Evolutionary conservation across 805 yeast species (phyloP).

Genomic region (Torulaspora quercuum): DNA sequence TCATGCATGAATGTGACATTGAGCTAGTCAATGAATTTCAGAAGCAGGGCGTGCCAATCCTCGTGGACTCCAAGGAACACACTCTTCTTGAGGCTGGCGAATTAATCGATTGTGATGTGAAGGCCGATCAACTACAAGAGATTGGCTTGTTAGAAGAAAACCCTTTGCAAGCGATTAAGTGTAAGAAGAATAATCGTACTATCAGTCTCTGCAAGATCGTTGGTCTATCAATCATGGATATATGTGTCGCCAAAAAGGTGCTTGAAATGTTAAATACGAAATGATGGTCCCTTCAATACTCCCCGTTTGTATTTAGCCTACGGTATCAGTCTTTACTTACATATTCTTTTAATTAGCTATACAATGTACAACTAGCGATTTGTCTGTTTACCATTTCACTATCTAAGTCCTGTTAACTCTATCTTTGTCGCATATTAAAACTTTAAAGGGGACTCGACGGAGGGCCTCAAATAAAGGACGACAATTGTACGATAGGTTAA

Average conservation of each 20-base stretch:
- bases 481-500: too few relatives aligned
- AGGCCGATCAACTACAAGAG: conserved; percentile 43
- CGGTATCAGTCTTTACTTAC: too few relatives aligned
- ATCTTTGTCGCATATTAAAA: too few relatives aligned
- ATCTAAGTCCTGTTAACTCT: too few relatives aligned
- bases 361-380: too few relatives aligned
- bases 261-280: conserved; percentile 7
- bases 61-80: conserved; percentile 60
- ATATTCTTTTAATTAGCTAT: neutral
- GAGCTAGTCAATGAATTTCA: conserved; percentile 39
- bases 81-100: conserved; percentile 64
- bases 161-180: conserved; percentile 15
- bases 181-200: conserved; percentile 20
- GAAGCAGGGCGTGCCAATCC: conserved; percentile 40
- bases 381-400: too few relatives aligned
- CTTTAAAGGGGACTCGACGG: too few relatives aligned
- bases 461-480: too few relatives aligned
- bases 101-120: conserved; percentile 46
- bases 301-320: too few relatives aligned
- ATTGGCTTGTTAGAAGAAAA: conserved; percentile 40
- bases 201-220: conserved; percentile 53
- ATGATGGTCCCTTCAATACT: neutral
- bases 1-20: conserved; percentile 59
- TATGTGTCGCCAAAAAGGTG: conserved; percentile 45
- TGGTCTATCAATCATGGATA: conserved; percentile 64